Evolutionary conservation across 2,329 filamentous ascomycete genomes (phyloP).

Genomic region (Scedosporium boydii): DNA sequence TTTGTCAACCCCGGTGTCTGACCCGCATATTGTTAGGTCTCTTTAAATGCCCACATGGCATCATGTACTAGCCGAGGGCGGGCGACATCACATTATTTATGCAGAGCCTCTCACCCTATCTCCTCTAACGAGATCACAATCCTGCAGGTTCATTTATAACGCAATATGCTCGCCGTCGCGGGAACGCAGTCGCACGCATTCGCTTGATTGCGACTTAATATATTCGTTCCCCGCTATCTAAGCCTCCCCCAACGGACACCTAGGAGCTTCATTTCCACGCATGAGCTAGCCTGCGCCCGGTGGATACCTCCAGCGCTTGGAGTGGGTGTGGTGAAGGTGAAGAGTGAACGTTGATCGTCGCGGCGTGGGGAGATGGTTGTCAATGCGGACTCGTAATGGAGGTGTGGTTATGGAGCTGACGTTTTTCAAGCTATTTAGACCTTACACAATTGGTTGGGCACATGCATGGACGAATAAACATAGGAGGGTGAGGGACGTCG

Average conservation of each 20-base stretch:
- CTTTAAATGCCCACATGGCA: too few species aligned
- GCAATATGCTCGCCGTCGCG: neutral
- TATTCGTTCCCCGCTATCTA: neutral
- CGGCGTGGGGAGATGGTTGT: neutral
- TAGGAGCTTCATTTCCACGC: neutral
- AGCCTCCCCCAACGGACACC: neutral
- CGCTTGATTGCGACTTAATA: neutral
- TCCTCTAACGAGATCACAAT: neutral
- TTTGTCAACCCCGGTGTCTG: too few species aligned
- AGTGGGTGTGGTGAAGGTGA: neutral
- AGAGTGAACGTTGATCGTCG: neutral
- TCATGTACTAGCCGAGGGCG: too few species aligned
- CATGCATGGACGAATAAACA: too few species aligned
- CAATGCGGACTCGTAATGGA: neutral
- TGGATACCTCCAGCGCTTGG: neutral
- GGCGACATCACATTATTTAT: neutral
- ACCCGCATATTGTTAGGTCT: too few species aligned
- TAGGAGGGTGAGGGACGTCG: too few species aligned
- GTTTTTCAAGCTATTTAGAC: too few species aligned
- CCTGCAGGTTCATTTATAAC: neutral
- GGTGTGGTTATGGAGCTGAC: too few species aligned
- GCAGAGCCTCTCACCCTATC: neutral
- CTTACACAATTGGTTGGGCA: too few species aligned
- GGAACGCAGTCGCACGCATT: neutral
- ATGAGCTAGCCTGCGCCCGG: neutral